Evolutionary conservation across 768 basidiomycete genomes (phyloP).

Genomic region (Russula sp.): DNA sequence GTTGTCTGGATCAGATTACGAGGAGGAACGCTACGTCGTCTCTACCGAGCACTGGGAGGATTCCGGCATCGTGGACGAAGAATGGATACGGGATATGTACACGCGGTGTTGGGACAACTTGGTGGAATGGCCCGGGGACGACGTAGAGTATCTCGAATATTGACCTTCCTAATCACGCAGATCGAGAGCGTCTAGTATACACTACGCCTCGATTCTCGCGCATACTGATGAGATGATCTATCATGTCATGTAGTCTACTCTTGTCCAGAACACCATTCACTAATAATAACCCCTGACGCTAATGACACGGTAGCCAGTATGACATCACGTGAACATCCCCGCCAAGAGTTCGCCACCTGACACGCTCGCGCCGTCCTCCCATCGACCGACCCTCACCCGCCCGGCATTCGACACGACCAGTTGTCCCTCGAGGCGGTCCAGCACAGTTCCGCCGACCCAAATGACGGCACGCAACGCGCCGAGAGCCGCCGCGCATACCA

Average conservation of each 20-base stretch:
- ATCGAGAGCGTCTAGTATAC: no score
- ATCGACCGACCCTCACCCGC: conserved; percentile 14
- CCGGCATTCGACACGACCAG: neutral
- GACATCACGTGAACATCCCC: conserved; percentile 16
- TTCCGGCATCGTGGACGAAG: neutral
- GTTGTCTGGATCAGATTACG: neutral
- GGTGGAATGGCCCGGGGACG: neutral
- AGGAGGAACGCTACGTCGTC: neutral
- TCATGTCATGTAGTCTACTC: neutral
- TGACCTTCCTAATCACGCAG: no score
- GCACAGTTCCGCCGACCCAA: neutral
- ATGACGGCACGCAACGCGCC: neutral
- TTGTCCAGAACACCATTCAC: neutral
- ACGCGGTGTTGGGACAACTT: neutral
- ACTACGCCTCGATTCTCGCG: neutral
- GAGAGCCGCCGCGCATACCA: conserved; percentile 1
- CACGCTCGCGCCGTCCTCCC: conserved; percentile 17
- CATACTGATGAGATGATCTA: neutral
- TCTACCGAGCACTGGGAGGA: neutral
- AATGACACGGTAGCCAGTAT: neutral
- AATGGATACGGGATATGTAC: neutral
- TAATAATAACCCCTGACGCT: neutral
- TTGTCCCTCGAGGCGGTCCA: neutral
- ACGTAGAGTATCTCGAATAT: neutral
- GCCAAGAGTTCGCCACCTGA: conserved; percentile 12